A percentile compares a stretch with the other conserved stretches of the same genome.
Evolutionary conservation across 345 rosid species (phyloP).

Genomic region (Bruguiera sexangula): DNA sequence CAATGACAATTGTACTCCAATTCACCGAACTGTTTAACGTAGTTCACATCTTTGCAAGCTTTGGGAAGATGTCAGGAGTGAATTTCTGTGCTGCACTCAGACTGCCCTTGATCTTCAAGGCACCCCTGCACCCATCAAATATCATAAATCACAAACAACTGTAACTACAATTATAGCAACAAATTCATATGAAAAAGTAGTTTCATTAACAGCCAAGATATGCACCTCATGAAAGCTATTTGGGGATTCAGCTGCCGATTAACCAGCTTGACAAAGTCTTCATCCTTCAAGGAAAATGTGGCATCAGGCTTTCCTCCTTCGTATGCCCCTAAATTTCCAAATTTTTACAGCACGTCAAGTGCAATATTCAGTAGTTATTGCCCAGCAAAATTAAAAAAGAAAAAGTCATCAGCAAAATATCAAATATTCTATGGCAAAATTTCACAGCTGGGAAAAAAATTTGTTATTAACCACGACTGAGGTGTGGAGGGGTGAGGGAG

Average conservation of each 20-base stretch:
- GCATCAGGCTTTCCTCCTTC: constrained; percentile 96
- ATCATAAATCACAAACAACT: not conserved
- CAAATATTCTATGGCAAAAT: too few species aligned
- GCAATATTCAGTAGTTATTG: too few species aligned
- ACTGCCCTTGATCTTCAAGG: constrained; percentile 93
- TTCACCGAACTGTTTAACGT: not conserved
- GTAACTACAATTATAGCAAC: not conserved
- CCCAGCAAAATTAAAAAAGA: not conserved
- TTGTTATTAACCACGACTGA: too few species aligned
- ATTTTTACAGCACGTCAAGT: not conserved
- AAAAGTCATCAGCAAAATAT: not conserved
- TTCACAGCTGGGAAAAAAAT: too few species aligned
- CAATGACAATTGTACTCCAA: too few species aligned
- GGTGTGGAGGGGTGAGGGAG: too few species aligned
- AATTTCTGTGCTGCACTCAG: constrained; percentile 92
- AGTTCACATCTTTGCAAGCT: constrained; percentile 81
- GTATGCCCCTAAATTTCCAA: constrained; percentile 46
- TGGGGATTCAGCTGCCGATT: constrained; percentile 93
- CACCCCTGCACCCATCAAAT: constrained; percentile 58
- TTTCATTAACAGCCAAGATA: not conserved
- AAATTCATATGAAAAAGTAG: not conserved
- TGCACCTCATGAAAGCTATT: constrained; percentile 86
- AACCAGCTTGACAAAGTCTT: constrained; percentile 85
- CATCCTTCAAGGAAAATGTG: constrained; percentile 79
- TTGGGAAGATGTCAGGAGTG: constrained; percentile 96